phyloP scores from a whole-genome alignment of 2,329 filamentous ascomycete genomes.

The Penicillium fuscoglaucum region DNA sequence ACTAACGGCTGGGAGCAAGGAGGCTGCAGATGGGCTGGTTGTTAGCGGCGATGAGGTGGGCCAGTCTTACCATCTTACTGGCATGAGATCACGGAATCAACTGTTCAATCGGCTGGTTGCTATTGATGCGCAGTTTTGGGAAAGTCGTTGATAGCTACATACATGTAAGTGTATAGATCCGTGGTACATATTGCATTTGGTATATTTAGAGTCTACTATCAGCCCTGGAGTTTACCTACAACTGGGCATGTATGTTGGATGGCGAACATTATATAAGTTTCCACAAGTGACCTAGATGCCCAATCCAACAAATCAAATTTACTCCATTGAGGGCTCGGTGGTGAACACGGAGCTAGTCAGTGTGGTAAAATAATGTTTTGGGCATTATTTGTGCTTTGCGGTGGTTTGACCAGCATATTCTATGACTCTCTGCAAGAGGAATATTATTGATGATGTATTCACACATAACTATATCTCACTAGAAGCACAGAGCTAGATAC shows the following conservation, averaged over 20 bases:
- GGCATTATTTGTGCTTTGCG: too few relatives aligned
- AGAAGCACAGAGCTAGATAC: too few relatives aligned
- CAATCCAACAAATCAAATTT: too few relatives aligned
- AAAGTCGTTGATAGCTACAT: slow-evolving; percentile 17
- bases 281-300: too few relatives aligned
- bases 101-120: slow-evolving; percentile 28
- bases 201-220: not conserved
- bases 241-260: not conserved
- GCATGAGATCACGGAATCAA: slow-evolving; percentile 28
- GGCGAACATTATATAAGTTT: not conserved
- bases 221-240: not conserved
- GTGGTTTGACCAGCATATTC: too few relatives aligned
- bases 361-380: too few relatives aligned
- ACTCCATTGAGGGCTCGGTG: too few relatives aligned
- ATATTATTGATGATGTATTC: too few relatives aligned
- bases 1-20: slow-evolving; percentile 67
- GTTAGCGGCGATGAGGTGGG: slow-evolving; percentile 59
- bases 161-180: not conserved
- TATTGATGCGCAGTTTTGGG: slow-evolving; percentile 30
- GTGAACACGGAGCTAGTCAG: too few relatives aligned
- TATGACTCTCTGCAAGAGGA: too few relatives aligned
- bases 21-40: slow-evolving; percentile 74
- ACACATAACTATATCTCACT: too few relatives aligned
- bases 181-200: not conserved
- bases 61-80: slow-evolving; percentile 38